A percentile compares a stretch with the other conserved stretches of the same genome.
phyloP scores from a whole-genome alignment of 345 rosid species.

The Populus euphratica region DNA sequence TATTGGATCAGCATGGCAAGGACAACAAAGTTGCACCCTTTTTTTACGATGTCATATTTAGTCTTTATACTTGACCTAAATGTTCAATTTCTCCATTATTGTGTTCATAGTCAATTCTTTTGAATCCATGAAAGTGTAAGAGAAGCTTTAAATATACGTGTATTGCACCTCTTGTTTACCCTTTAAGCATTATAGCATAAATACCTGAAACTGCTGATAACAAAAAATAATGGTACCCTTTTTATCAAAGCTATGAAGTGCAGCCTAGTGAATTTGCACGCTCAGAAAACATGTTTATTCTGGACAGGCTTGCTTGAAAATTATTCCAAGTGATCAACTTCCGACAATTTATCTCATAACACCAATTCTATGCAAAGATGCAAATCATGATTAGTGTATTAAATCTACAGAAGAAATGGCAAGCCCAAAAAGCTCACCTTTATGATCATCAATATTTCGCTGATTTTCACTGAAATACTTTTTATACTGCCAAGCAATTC shows the following conservation, averaged over 20 bases:
- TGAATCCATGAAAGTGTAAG: background rate
- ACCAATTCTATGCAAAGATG: background rate
- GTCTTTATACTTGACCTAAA: background rate
- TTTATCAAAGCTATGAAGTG: background rate
- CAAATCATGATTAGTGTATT: background rate
- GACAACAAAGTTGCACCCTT: background rate
- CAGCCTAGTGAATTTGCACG: background rate
- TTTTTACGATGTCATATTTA: no score
- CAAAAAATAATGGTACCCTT: background rate
- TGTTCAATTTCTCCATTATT: background rate
- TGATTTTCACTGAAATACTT: constrained; percentile 76
- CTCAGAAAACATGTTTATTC: background rate
- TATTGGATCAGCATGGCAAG: background rate
- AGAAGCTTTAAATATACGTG: background rate
- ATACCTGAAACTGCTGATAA: background rate
- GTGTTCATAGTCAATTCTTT: background rate
- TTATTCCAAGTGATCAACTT: background rate
- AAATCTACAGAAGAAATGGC: background rate
- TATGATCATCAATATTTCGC: constrained; percentile 29
- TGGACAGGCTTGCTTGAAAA: background rate
- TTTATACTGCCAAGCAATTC: constrained; percentile 93
- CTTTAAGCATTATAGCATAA: background rate
- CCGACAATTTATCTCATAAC: background rate
- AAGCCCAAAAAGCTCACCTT: constrained; percentile 23
- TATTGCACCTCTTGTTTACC: background rate